Base-by-base conservation (phyloP, 306 rosid species). In the Rosa chinensis region DNA sequence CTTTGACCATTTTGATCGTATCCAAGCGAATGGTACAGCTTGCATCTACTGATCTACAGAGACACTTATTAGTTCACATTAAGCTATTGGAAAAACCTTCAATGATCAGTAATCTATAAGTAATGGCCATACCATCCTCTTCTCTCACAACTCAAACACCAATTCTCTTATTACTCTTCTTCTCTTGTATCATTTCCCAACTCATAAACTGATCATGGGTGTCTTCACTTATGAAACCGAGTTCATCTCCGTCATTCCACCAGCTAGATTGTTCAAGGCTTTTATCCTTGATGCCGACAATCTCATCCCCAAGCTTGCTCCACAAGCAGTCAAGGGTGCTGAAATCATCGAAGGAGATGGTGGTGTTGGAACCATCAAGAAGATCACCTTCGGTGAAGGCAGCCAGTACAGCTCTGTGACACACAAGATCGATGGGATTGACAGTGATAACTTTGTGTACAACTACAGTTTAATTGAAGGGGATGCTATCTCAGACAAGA, bases 311-410 rank as follows among this genome's bases (percentile, higher is more conserved):
- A 88, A 86, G 78, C 73, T 82, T 67, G 69, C 68, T 3, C 77
- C 85, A 14, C 44, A 68, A 8, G 71, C 85, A 64, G 23, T 78
- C 14, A 2, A 71, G 59, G 77, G 43, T 35, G 50, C 20, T 0
- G 87, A 88, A 68, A 66, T 48, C 68, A 0, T 88, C 10, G 78
- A 79, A 66, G 89, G 89, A 66, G 43, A 86, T 77, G 91, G 91
- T 14, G 91, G 89, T 0, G 85, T 88, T 0, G 91, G 91, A 81
- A 62, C 89, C 77, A 77, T 88, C 70, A 81, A 74, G 66, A 73
- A 81, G 69, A 74, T 85, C 52, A 61, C 76, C 70, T 45, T 79
- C 47, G 73, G 37, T 18, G 72, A 64, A 43, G 86, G 88, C 86
- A 56, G 61, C 66, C 23, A n/a, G 0, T 47, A 5, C 43, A 5